phyloP scores from a whole-genome alignment of 179 eudicot species.

The Beta macrorhiza region DNA sequence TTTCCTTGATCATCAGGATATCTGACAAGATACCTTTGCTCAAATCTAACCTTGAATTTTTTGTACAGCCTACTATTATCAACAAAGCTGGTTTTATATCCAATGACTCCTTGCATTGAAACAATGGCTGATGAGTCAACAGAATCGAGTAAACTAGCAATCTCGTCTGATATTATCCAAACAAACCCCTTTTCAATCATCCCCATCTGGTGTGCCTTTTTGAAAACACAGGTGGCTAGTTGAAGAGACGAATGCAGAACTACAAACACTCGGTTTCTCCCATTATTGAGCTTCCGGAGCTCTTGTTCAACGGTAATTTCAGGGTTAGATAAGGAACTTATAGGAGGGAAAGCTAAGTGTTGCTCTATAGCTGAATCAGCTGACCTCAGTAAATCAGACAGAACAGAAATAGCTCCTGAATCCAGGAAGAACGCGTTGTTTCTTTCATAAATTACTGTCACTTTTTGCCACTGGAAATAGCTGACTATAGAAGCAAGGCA shows the following conservation, averaged over 20 bases:
- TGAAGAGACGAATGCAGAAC: conserved; percentile 28
- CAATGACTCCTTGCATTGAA: conserved; percentile 53
- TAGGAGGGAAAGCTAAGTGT: conserved; percentile 29
- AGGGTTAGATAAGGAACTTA: conserved; percentile 19
- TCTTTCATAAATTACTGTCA: conserved; percentile 39
- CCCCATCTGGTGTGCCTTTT: conserved; percentile 37
- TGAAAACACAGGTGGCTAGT: conserved; percentile 31
- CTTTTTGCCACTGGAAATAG: conserved; percentile 43
- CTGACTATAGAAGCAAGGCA: conserved; percentile 43
- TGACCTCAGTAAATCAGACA: conserved; percentile 35
- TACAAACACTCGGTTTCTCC: conserved; percentile 31
- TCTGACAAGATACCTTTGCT: conserved; percentile 25
- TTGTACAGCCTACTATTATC: conserved; percentile 22
- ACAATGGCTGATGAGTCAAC: conserved; percentile 31
- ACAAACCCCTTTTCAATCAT: conserved; percentile 49
- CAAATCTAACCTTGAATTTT: conserved; percentile 34
- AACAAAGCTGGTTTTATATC: conserved; percentile 29
- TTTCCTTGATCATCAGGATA: conserved; percentile 35
- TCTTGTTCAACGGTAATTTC: conserved; percentile 18
- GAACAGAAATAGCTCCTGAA: conserved; percentile 18
- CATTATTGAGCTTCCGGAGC: conserved; percentile 28
- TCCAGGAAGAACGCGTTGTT: conserved; percentile 13
- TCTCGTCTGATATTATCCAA: conserved; percentile 50
- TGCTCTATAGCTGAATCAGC: conserved; percentile 27
- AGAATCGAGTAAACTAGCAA: conserved; percentile 42